A percentile compares a stretch with the other conserved stretches of the same genome.
phyloP scores from a whole-genome alignment of 208 protist species.

The Entamoeba dispar region DNA sequence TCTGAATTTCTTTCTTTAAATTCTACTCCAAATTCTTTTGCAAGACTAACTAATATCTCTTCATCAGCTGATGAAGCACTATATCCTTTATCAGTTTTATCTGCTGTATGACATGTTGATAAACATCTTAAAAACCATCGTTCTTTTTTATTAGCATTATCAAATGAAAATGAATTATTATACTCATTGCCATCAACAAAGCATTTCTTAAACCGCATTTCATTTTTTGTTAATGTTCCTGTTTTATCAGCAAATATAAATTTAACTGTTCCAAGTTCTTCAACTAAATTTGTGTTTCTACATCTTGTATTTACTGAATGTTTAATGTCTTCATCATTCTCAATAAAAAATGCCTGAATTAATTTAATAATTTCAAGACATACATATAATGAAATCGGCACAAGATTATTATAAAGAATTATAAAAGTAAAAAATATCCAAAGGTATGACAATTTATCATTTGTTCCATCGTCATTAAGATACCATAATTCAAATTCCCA shows the following conservation, averaged over 20 bases:
- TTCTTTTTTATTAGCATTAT: not conserved
- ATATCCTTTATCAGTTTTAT: not conserved
- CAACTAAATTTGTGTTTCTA: not conserved
- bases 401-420: not conserved
- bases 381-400: not conserved
- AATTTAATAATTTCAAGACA: not conserved
- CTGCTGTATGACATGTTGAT: not conserved
- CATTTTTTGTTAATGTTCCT: constrained; percentile 42
- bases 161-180: not conserved
- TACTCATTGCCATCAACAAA: not conserved
- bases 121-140: not conserved
- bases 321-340: not conserved
- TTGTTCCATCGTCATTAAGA: not conserved
- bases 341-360: not conserved
- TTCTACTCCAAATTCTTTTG: not conserved
- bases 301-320: not conserved
- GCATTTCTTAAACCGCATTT: not conserved
- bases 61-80: not conserved
- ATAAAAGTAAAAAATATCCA: not conserved
- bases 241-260: constrained; percentile 58
- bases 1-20: constrained; percentile 13
- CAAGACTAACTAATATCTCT: not conserved
- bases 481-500: not conserved
- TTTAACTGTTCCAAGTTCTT: constrained; percentile 13
- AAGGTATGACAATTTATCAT: not conserved